These are phyloP conservation scores for Leccinum glutinopallens DNA, from an alignment of 1,284 basidiomycete genomes.

Conservation along the genomic window DNA sequence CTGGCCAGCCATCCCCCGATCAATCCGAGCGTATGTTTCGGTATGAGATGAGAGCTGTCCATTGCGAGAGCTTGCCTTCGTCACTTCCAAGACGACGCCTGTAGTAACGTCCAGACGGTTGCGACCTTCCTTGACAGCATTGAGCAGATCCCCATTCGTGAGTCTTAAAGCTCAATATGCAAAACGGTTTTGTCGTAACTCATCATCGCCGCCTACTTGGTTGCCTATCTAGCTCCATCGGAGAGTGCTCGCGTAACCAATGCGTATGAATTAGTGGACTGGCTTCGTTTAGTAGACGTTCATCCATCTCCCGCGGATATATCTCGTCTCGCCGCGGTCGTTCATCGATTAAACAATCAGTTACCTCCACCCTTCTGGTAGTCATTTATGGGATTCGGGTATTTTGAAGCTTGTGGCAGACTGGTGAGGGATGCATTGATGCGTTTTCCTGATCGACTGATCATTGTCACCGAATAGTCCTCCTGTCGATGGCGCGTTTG, in stretches of 20 bases:
- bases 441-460: background rate
- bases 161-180: conserved; percentile 26
- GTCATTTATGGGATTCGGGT: conserved; percentile 43
- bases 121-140: conserved; percentile 45
- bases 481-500: conserved; percentile 38
- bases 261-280: conserved; percentile 61
- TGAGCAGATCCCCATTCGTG: conserved; percentile 43
- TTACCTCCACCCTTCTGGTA: conserved; percentile 44
- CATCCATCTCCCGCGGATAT: conserved; percentile 41
- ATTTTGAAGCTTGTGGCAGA: conserved; percentile 23
- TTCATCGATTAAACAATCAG: conserved; percentile 47
- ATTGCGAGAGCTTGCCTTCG: conserved; percentile 41
- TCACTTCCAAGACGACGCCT: conserved; percentile 21
- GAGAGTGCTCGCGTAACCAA: conserved; percentile 35
- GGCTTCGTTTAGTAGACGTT: conserved; percentile 51
- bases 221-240: conserved; percentile 37
- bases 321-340: conserved; percentile 39
- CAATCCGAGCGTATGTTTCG: conserved; percentile 42
- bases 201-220: background rate
- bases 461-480: conserved; percentile 14
- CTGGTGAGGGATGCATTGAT: conserved; percentile 32
- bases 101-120: conserved; percentile 24
- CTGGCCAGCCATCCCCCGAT: conserved; percentile 31
- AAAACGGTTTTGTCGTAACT: background rate
- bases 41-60: conserved; percentile 50